These are phyloP conservation scores for Sarocladium kiliense DNA, from an alignment of 2,329 filamentous ascomycete species.

Conservation along the genomic window DNA sequence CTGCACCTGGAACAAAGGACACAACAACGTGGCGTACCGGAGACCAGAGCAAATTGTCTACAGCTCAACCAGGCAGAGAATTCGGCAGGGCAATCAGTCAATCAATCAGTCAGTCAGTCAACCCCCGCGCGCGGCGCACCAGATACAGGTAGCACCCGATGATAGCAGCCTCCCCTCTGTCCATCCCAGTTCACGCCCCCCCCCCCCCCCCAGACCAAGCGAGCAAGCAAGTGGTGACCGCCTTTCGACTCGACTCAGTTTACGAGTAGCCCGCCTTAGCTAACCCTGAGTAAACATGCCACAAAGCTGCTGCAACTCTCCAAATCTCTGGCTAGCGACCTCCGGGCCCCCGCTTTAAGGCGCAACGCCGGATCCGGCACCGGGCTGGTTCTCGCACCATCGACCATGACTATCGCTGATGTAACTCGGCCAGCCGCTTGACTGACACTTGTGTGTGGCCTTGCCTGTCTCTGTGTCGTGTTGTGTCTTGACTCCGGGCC, in stretches of 20 bases:
- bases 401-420: neutral
- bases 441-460: too few species aligned
- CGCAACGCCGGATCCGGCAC: neutral
- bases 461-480: neutral
- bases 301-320: neutral
- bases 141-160: too few species aligned
- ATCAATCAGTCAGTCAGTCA: too few species aligned
- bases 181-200: too few species aligned
- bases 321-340: neutral
- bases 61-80: too few species aligned
- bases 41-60: too few species aligned
- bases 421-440: too few species aligned
- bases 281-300: constrained; percentile 2
- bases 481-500: neutral
- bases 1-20: too few species aligned
- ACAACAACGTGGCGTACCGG: too few species aligned
- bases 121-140: too few species aligned
- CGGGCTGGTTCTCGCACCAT: neutral
- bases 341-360: neutral
- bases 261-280: constrained; percentile 5
- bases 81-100: too few species aligned
- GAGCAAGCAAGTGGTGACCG: neutral
- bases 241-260: neutral
- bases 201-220: neutral
- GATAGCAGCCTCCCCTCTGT: too few species aligned